These are phyloP conservation scores for Glebionis coronaria DNA, from an alignment of 129 eudicot species.

Conservation along the genomic window DNA sequence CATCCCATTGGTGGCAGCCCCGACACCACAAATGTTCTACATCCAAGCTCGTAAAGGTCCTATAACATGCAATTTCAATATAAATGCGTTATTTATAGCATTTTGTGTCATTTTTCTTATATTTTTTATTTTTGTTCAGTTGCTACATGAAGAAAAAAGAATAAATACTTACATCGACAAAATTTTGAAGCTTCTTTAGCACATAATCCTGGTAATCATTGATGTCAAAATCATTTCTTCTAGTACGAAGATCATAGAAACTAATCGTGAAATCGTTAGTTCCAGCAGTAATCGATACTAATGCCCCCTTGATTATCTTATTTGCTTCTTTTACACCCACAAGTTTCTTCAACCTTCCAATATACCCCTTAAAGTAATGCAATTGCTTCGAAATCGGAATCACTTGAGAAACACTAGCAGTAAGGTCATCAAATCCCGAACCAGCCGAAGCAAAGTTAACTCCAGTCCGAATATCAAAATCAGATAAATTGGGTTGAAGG, in stretches of 20 bases:
- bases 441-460: slow-evolving; percentile 56
- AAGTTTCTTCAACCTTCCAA: slow-evolving; percentile 24
- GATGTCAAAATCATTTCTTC: slow-evolving; percentile 27
- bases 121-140: too few relatives aligned
- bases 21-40: slow-evolving; percentile 40
- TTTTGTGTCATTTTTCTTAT: too few relatives aligned
- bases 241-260: slow-evolving; percentile 25
- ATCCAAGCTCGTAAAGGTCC: slow-evolving; percentile 38
- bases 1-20: slow-evolving; percentile 57
- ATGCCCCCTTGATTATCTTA: slow-evolving; percentile 27
- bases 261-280: slow-evolving; percentile 38
- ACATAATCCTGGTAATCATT: slow-evolving; percentile 39
- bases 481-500: slow-evolving; percentile 34
- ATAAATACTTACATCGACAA: slow-evolving; percentile 19
- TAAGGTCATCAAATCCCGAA: slow-evolving; percentile 43
- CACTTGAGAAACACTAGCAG: slow-evolving; percentile 20
- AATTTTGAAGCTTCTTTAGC: slow-evolving; percentile 25
- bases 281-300: slow-evolving; percentile 42
- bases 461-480: slow-evolving; percentile 34
- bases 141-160: neutral
- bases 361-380: slow-evolving; percentile 28
- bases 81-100: too few relatives aligned
- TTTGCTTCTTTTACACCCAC: slow-evolving; percentile 35
- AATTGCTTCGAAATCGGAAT: slow-evolving; percentile 33
- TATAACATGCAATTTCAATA: neutral